Evolutionary conservation across 2,329 filamentous ascomycete species (phyloP), one percentile per base, ranked within the genome.

Genomic region (Pestalotiopsis sp.): DNA sequence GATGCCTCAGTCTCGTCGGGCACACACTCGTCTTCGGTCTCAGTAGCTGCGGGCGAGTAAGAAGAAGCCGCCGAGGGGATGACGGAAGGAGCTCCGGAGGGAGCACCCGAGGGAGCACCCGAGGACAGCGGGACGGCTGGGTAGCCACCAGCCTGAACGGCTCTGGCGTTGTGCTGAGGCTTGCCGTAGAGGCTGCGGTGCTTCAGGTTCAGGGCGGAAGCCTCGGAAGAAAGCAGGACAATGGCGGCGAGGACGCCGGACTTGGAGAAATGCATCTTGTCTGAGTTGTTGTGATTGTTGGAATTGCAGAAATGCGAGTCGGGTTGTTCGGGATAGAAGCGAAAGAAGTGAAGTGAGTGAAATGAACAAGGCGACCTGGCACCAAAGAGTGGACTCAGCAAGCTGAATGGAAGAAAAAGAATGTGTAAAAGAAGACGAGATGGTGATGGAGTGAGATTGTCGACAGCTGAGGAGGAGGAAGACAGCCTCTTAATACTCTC

Each of bases 231-330:
- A 36, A 59, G 38, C 64, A 66, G 58, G 13, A 66, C 20, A 9
- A 66, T 20, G 64, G 64, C 64, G 64, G 64, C 55, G 55, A 55
- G 17, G 64, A 60, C 64, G 55, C 64, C 45, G 31, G 64, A 23
- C 27, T 52, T 49, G n/a, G 64, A 66, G 55, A 66, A 66, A 52
- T 55, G 64, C 64, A 66, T 66, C n/a, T 36, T 66, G 64, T 52
- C n/a, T 36, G 9, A 36, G 31, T 52, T 52, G 45, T 49, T 49
- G 31, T 36, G 31, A 36, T 52, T 49, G 41, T 49, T 52, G 45
- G 20, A 52, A 65, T 60, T 14, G 60, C 23, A 65, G 52, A 31
- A 45, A 65, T 23, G 25, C 12, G 52, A 31, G 23, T 27, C 20
- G 52, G 25, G 23, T n/a, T 31, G 20, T 31, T 66, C n/a, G 31